A percentile compares a stretch with the other conserved stretches of the same genome.
Conservation (phyloP, 352 stramenopile species). For the Phytophthora colocasiae region DNA sequence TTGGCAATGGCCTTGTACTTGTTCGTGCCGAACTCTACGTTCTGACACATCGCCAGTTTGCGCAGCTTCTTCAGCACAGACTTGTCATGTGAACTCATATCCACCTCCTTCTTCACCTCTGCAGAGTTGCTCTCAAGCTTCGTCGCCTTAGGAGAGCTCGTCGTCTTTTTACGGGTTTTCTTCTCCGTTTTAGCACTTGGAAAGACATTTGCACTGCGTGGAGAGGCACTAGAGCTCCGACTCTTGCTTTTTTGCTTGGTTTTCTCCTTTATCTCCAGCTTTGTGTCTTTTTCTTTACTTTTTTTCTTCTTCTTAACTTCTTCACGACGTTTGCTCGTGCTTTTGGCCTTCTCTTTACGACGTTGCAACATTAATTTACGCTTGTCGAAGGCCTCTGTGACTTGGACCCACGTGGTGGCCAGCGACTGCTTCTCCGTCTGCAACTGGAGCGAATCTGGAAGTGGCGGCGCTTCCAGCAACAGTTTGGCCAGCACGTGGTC, state of each 20-base stretch:
- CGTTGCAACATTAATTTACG: slow-evolving; percentile 32
- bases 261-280: slow-evolving; percentile 5
- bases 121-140: slow-evolving; percentile 3
- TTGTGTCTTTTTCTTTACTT: slow-evolving; percentile 18
- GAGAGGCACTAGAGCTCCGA: slow-evolving; percentile 21
- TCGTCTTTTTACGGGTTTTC: slow-evolving; percentile 19
- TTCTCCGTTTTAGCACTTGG: slow-evolving; percentile 22
- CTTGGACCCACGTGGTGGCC: slow-evolving; percentile 33
- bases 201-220: slow-evolving; percentile 19
- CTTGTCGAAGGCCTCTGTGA: slow-evolving; percentile 36
- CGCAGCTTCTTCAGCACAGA: slow-evolving; percentile 49
- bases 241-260: slow-evolving; percentile 25
- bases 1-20: slow-evolving; percentile 60
- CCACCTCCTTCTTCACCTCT: slow-evolving; percentile 6
- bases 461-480: slow-evolving; percentile 23
- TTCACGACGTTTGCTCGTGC: slow-evolving; percentile 16
- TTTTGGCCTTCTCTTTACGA: slow-evolving; percentile 40
- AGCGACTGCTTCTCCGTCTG: slow-evolving; percentile 42
- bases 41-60: slow-evolving; percentile 45
- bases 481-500: slow-evolving; percentile 57
- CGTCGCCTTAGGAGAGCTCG: not conserved
- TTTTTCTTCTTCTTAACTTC: slow-evolving; percentile 26
- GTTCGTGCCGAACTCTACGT: slow-evolving; percentile 39
- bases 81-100: slow-evolving; percentile 20
- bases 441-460: slow-evolving; percentile 37